Evolutionary conservation across 805 yeast species (phyloP), one percentile per base, ranked within the genome.

Genomic region (Spathaspora sp.): DNA sequence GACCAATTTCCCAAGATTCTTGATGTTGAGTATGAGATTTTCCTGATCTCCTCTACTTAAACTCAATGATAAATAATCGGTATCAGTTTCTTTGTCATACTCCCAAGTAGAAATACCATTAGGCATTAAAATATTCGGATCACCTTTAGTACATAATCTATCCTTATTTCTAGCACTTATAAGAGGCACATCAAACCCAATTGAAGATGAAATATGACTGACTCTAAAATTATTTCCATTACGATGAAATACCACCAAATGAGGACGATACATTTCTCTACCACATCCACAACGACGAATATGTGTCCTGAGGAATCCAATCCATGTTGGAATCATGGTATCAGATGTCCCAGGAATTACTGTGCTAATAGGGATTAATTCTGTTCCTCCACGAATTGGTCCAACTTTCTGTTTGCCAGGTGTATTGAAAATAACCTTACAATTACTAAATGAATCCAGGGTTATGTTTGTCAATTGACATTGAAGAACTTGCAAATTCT

Each of bases 221-320:
- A 72, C 49, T 47, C 64, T 64, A 54, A 58, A 53, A 56, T 50
- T 49, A 26, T 50, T 48, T 5, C 51, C 55, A 28, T 50, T 56
- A 48, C 55, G 61, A 5, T 57, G 56, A 2, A 67, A 49, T 5
- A 70, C 62, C 9, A 69, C 75, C 49, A 72, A 47, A 54, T 72
- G 72, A 11, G 76, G 76, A 38, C 77, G 57, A 55, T 72, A 72
- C 59, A 70, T 63, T 29, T 57, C 60, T 12, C 51, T 47, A n/a
- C 75, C 74, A 57, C 77, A 72, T 1, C 76, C 76, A 59, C 77
- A 72, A 2, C 51, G 49, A 17, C 54, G 50, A 14, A 72, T 48
- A 47, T 71, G 75, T 2, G 76, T 74, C 42, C 77, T 55, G 3
- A 76, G 71, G 49, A 72, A 66, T 1, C 75, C 74, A 2, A 69